Conservation (phyloP, 1,284 basidiomycete species). For the Mycena citricolor region DNA sequence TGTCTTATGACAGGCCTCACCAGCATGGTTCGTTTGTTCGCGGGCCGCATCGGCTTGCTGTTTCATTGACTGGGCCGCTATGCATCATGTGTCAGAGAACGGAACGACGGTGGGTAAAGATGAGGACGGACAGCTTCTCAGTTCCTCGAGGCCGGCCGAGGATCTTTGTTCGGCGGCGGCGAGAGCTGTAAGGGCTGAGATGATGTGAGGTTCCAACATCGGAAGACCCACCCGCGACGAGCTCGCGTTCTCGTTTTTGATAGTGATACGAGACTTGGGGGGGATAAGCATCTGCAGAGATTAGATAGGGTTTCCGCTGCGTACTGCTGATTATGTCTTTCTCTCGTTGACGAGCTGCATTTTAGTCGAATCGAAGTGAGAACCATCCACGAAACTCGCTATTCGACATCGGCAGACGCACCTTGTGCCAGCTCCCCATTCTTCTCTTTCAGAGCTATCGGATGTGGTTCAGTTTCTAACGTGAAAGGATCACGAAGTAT, state of each 20-base stretch:
- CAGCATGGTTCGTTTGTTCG: too few relatives aligned
- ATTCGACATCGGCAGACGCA: background rate
- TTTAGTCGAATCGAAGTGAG: background rate
- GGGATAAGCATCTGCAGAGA: background rate
- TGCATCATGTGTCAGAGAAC: too few relatives aligned
- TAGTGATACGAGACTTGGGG: conserved; percentile 17
- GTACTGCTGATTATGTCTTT: conserved; percentile 19
- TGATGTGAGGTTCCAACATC: background rate
- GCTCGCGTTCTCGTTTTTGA: conserved; percentile 18
- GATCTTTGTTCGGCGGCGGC: conserved; percentile 14
- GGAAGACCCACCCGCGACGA: conserved; percentile 9
- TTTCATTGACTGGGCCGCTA: too few relatives aligned
- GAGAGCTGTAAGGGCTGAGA: conserved; percentile 2
- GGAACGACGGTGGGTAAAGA: too few relatives aligned
- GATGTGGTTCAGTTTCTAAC: background rate
- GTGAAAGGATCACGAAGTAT: too few relatives aligned
- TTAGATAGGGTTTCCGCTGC: background rate
- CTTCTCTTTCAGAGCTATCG: conserved; percentile 13
- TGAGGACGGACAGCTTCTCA: too few relatives aligned
- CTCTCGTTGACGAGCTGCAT: conserved; percentile 14
- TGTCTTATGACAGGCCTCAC: too few relatives aligned
- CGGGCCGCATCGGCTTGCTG: too few relatives aligned
- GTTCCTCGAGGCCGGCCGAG: conserved; percentile 12
- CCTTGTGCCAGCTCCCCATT: conserved; percentile 12
- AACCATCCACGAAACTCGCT: background rate